Base-by-base conservation (phyloP, 169 alveolate species). In the Plasmodium yoelii region DNA sequence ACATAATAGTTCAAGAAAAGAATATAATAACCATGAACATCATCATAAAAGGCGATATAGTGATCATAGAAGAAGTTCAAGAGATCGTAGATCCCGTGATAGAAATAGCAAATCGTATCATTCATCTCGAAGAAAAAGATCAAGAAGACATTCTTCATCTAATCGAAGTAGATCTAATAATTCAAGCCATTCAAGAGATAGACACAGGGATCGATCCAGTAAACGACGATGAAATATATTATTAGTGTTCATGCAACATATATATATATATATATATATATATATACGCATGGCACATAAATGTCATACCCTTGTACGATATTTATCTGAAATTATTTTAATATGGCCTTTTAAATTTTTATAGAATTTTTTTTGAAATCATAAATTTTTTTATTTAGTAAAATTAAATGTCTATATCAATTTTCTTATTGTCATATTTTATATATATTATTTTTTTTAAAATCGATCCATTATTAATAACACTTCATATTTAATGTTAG, bases 51-150 rank as follows among this genome's bases (percentile, higher is more conserved):
- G 61, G 42, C 65, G 90, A 55, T 60, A 60, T n/a, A 74, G 60
- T 12, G 55, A 61, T 53, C 34, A 74, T 39, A 73, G 87, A 73
- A 74, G 53, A 34, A 80, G 90, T 47, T 80, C 90, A 67, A 80
- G 57, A 67, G 84, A 55, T 22, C 77, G 68, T 47, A 80, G 71
- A 26, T 80, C 90, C 1, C 80, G 26, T 39, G 84, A 80, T 7
- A 80, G 72, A 71, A 8, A 9, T 61, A 24, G 73, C 68, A 56
- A 63, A 47, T 53, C 63, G 18, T 64, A 80, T 22, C 90, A 80
- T 22, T 80, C 90, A 12, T 61, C 1, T 39, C 61, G 65, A 46
- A 80, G 72, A 44, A 80, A 67, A 47, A 22, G 82, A 15, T 67
- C 90, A 22, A 65, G 90, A 53, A 67, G 22, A 26, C 59, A 55